phyloP scores from a whole-genome alignment of 1,284 basidiomycete species.

The Xerocomus amazonicus region DNA sequence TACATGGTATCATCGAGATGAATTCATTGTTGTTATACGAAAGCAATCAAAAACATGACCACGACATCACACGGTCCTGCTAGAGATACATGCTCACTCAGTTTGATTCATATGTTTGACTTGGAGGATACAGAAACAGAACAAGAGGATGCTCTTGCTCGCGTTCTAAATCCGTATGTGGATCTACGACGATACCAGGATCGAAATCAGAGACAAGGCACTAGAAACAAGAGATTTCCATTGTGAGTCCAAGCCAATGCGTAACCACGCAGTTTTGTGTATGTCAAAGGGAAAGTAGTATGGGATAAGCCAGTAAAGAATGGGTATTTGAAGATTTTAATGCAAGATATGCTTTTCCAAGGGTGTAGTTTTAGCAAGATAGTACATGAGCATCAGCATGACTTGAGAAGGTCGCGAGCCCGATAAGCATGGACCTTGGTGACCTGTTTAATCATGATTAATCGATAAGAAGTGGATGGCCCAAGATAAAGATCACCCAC shows the following conservation, averaged over 20 bases:
- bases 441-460: slow-evolving; percentile 23
- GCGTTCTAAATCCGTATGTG: too few relatives aligned
- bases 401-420: slow-evolving; percentile 31
- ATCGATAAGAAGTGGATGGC: slow-evolving; percentile 5
- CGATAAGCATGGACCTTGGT: slow-evolving; percentile 25
- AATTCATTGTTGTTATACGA: background rate
- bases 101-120: too few relatives aligned
- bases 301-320: background rate
- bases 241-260: slow-evolving; percentile 4
- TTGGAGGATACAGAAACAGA: too few relatives aligned
- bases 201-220: background rate
- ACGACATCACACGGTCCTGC: too few relatives aligned
- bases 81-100: too few relatives aligned
- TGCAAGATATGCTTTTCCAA: slow-evolving; percentile 7
- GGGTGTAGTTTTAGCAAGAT: slow-evolving; percentile 1
- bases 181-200: too few relatives aligned
- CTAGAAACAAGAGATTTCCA: slow-evolving; percentile 9
- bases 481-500: slow-evolving; percentile 37
- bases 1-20: too few relatives aligned
- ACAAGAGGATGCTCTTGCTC: too few relatives aligned
- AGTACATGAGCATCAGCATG: slow-evolving; percentile 22
- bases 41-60: too few relatives aligned
- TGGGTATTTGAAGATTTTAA: slow-evolving; percentile 23
- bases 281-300: background rate
- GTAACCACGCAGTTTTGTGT: background rate